Base-by-base conservation (phyloP, 2,329 filamentous ascomycete genomes). In the Ceratocystis lukuohia region DNA sequence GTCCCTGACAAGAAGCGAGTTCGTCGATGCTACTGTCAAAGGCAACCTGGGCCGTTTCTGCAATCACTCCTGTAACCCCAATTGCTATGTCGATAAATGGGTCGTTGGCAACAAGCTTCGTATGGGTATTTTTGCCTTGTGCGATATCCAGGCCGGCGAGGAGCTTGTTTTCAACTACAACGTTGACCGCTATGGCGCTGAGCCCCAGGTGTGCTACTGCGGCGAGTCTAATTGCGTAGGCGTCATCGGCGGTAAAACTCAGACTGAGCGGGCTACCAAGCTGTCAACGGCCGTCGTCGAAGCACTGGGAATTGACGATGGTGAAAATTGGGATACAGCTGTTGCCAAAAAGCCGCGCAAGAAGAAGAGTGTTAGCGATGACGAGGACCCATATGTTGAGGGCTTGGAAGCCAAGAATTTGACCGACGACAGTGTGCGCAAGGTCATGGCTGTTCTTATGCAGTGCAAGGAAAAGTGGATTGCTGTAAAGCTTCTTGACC, bases 381-480 rank as follows among this genome's bases (percentile, higher is more conserved):
- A 96, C 71, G 91, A 96, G 73, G 93, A 96, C 74, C 93, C 96
- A 73, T 97, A 97, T 73, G 88, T 96, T 75, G 94, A 91, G 76
- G 92, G 90, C 74, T 82, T 95, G 68, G 84, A 93, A 74, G 86
- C 89, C 64, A 89, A 86, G 72, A 85, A 83, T 61, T 82, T 96
- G 68, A 86, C 91, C 70, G 89, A 94, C 72, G 84, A 88, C 68
- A 90, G 88, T 69, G 91, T 95, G 69, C 90, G 88, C 72, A 96
- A 95, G 77, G 91, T 96, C 75, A 96, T 96, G 91, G 92, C 93
- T 28, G 88, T 91, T 65, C 84, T 99, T 68, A 92, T 96, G 85
- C 93, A 96, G 75, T 96, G 91, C 81, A 96, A 96, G 76, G 94
- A 99, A 80, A 96, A 96, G 76, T 99, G 94, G 94, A 96, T 99